Evolutionary conservation across 192 early-diverging fungal species (phyloP).

Genomic region (Geranomyces variabilis): DNA sequence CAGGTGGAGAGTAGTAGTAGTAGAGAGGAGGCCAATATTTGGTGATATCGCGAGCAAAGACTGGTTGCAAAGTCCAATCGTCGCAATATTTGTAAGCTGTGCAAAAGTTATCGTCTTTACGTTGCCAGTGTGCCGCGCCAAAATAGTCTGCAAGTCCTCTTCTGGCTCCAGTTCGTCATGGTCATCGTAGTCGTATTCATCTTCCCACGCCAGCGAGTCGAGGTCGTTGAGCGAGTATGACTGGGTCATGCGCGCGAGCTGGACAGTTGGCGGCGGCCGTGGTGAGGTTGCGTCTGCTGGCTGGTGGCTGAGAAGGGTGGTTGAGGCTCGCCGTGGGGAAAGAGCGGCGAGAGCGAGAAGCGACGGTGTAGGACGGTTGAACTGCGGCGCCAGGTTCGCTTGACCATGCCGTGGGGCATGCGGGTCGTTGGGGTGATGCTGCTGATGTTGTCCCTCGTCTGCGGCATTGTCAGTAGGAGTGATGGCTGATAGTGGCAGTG

Average conservation of each 20-base stretch:
- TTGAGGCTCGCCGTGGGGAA: background rate
- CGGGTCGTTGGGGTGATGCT: background rate
- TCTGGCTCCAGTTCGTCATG: background rate
- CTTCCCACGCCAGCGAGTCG: slow-evolving; percentile 2
- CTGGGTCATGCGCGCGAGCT: slow-evolving; percentile 5
- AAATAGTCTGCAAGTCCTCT: background rate
- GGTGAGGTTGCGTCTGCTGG: slow-evolving; percentile 7
- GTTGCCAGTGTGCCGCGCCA: slow-evolving; percentile 7
- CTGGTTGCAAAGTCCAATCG: slow-evolving; percentile 64
- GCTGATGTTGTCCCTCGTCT: background rate
- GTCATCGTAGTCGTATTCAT: slow-evolving; percentile 21
- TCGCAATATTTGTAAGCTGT: slow-evolving; percentile 35
- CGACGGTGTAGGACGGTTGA: too few species aligned
- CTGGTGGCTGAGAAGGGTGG: background rate
- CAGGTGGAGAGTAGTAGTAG: slow-evolving; percentile 71
- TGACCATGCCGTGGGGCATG: background rate
- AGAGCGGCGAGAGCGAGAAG: background rate
- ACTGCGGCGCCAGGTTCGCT: background rate
- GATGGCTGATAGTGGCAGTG: slow-evolving; percentile 27
- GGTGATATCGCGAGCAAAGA: slow-evolving; percentile 65
- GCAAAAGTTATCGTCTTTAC: slow-evolving; percentile 36
- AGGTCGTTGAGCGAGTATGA: slow-evolving; percentile 34
- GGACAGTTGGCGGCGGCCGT: background rate
- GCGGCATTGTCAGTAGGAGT: slow-evolving; percentile 11
- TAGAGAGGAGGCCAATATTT: slow-evolving; percentile 68